A percentile compares a stretch with the other conserved stretches of the same genome.
phyloP scores from a whole-genome alignment of 2,329 filamentous ascomycete genomes.

The Colletotrichum shisoi region DNA sequence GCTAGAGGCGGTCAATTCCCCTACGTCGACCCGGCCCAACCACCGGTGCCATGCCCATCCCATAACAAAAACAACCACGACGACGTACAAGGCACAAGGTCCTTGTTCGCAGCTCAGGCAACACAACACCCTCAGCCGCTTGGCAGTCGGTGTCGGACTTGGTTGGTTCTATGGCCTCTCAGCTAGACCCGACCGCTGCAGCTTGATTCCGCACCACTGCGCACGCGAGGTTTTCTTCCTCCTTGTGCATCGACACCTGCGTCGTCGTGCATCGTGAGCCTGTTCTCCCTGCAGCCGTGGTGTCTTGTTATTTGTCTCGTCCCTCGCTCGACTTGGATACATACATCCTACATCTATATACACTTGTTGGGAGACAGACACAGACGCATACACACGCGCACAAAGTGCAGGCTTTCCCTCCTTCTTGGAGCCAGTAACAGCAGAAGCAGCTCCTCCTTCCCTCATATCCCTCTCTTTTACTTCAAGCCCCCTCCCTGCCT shows the following conservation, averaged over 20 bases:
- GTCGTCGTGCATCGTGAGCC: conserved; percentile 8
- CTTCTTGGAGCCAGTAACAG: not conserved
- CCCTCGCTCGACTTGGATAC: conserved; percentile 5
- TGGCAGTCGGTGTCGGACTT: conserved; percentile 7
- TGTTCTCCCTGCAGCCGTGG: conserved; percentile 7
- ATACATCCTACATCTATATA: not conserved
- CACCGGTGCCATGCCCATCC: not conserved
- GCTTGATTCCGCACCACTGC: not conserved
- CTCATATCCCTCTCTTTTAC: not conserved
- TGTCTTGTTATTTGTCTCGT: conserved; percentile 11
- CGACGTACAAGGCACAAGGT: not conserved
- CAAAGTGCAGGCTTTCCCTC: conserved; percentile 7
- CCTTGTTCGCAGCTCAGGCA: not conserved
- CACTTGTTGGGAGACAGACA: conserved; percentile 1
- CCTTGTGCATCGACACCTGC: conserved; percentile 7
- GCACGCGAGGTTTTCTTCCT: not conserved
- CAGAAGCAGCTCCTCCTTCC: not conserved
- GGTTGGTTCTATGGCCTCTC: conserved; percentile 10
- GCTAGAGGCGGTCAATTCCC: conserved; percentile 33
- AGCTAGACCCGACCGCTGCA: conserved; percentile 5
- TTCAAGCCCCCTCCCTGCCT: conserved; percentile 10
- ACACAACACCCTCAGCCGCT: not conserved
- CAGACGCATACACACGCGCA: not conserved
- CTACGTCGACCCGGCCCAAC: conserved; percentile 7
- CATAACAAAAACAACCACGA: conserved; percentile 23